A percentile compares a stretch with the other conserved stretches of the same genome.
phyloP scores from a whole-genome alignment of 306 rosid species.

The Hylodesmum podocarpum region DNA sequence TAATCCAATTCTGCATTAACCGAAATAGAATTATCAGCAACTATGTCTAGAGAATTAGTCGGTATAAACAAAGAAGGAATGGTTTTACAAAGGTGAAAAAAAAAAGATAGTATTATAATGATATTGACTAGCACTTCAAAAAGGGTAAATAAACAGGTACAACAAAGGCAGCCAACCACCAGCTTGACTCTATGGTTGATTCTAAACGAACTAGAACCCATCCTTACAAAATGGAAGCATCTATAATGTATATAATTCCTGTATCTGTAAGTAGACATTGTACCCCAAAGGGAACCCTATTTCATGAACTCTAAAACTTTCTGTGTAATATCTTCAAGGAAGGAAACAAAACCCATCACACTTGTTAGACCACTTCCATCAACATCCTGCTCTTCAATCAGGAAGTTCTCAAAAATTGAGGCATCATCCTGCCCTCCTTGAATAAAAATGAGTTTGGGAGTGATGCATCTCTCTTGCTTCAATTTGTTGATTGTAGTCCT shows the following conservation, averaged over 20 bases:
- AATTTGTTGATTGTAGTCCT: conserved; percentile 71
- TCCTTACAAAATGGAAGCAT: conserved; percentile 37
- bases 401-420: conserved; percentile 77
- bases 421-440: conserved; percentile 93
- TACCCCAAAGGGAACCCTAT: conserved; percentile 38
- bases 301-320: conserved; percentile 75
- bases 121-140: conserved; percentile 33
- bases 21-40: neutral
- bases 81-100: neutral
- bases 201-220: conserved; percentile 8
- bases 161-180: conserved; percentile 25
- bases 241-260: conserved; percentile 17
- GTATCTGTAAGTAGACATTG: conserved; percentile 19
- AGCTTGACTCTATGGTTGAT: conserved; percentile 14
- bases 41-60: neutral
- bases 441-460: conserved; percentile 87
- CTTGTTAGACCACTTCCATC: conserved; percentile 87
- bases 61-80: neutral
- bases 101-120: conserved; percentile 11
- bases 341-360: conserved; percentile 84
- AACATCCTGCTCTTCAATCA: conserved; percentile 95
- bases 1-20: neutral
- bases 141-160: conserved; percentile 15
- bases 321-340: conserved; percentile 67
- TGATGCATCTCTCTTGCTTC: conserved; percentile 90